phyloP scores from a whole-genome alignment of 768 basidiomycete genomes.

The Macrolepiota fuliginosa region DNA sequence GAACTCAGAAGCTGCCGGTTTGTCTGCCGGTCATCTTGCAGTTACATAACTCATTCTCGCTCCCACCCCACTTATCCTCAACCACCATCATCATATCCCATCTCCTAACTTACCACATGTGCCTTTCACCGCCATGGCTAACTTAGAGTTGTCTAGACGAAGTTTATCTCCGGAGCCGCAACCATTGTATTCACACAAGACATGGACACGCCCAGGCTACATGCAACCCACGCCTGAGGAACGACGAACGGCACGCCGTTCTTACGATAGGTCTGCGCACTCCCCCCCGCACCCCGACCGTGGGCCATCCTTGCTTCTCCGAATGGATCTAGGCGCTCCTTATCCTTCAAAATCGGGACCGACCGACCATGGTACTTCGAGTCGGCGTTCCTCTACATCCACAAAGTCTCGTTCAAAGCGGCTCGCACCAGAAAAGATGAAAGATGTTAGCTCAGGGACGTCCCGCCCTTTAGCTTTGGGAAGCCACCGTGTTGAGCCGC shows the following conservation, averaged over 20 bases:
- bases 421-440: neutral
- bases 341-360: neutral
- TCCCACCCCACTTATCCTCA: neutral
- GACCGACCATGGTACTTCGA: neutral
- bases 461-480: neutral
- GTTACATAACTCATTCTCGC: conserved; percentile 1
- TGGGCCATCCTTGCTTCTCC: neutral
- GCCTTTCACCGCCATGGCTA: conserved; percentile 15
- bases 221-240: neutral
- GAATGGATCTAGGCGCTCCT: neutral
- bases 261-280: neutral
- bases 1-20: neutral
- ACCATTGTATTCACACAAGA: conserved; percentile 14
- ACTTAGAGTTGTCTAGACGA: conserved; percentile 16
- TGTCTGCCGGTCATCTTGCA: neutral
- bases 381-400: neutral
- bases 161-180: neutral
- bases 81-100: neutral
- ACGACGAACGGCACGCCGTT: neutral
- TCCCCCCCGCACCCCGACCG: neutral
- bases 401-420: neutral
- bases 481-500: conserved; percentile 1
- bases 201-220: conserved; percentile 21
- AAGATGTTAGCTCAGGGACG: neutral
- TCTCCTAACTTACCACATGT: neutral